Percentiles rank a stretch among this genome's conserved stretches.
phyloP scores from a whole-genome alignment of 2,329 filamentous ascomycete genomes.

The Didymella arachidicola region DNA sequence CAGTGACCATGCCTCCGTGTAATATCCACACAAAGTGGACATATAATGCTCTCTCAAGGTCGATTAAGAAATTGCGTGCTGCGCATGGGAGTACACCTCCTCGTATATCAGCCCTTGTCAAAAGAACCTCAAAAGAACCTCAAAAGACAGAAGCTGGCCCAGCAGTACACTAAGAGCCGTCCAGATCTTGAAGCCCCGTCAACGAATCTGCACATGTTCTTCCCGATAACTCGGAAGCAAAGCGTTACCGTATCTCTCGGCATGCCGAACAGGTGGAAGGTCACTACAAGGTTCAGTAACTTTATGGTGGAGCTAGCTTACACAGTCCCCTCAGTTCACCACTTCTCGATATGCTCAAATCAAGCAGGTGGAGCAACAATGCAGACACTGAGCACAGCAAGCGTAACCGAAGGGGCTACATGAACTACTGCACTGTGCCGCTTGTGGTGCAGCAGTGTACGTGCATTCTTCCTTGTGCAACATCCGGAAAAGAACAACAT shows the following conservation, averaged over 20 bases:
- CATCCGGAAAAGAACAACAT: neutral
- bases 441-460: constrained; percentile 5
- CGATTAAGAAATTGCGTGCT: neutral
- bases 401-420: neutral
- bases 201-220: neutral
- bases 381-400: constrained; percentile 6
- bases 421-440: constrained; percentile 13
- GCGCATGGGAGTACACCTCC: neutral
- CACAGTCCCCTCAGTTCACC: neutral
- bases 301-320: constrained; percentile 7
- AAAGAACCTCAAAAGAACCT: neutral
- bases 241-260: constrained; percentile 1
- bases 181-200: neutral
- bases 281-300: neutral
- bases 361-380: constrained; percentile 6
- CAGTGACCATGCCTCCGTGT: neutral
- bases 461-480: neutral
- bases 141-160: neutral
- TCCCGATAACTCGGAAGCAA: neutral
- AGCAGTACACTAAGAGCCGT: neutral
- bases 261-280: constrained; percentile 5
- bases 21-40: neutral
- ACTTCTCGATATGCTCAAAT: constrained; percentile 6
- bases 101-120: no score
- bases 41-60: neutral